Evolutionary conservation across 129 eudicot genomes (phyloP).

Genomic region (Mikania micrantha): DNA sequence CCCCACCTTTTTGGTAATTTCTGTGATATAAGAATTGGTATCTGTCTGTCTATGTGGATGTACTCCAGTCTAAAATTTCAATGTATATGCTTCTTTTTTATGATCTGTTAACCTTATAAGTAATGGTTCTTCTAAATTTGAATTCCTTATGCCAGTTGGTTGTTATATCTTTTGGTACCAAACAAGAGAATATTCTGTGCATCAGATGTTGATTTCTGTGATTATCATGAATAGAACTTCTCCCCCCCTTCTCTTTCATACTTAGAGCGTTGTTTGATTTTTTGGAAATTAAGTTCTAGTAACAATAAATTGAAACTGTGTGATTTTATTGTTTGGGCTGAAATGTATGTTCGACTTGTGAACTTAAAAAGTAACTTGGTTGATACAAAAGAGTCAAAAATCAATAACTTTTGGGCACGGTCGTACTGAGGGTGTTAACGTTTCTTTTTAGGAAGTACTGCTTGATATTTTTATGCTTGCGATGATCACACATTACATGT

Average conservation of each 20-base stretch:
- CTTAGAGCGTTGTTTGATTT: background rate
- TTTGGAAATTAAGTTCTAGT: background rate
- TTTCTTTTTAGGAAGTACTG: background rate
- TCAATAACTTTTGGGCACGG: too few species aligned
- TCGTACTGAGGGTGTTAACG: background rate
- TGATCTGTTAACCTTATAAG: background rate
- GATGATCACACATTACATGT: background rate
- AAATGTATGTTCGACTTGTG: background rate
- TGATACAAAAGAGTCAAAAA: background rate
- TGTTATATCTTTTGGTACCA: background rate
- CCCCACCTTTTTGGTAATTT: background rate
- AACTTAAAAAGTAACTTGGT: background rate
- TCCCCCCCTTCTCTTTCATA: background rate
- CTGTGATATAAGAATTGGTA: background rate
- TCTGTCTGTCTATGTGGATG: background rate
- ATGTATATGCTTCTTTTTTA: background rate
- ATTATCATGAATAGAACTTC: background rate
- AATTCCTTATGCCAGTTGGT: background rate
- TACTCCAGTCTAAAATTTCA: background rate
- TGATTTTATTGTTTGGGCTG: background rate
- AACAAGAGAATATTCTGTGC: background rate
- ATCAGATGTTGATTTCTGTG: background rate
- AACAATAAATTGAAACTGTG: background rate
- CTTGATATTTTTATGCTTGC: background rate
- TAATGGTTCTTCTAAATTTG: background rate